A percentile compares a stretch with the other conserved stretches of the same genome.
phyloP scores from a whole-genome alignment of 371 early-diverging fungal genomes.

The Racocetra persica region DNA sequence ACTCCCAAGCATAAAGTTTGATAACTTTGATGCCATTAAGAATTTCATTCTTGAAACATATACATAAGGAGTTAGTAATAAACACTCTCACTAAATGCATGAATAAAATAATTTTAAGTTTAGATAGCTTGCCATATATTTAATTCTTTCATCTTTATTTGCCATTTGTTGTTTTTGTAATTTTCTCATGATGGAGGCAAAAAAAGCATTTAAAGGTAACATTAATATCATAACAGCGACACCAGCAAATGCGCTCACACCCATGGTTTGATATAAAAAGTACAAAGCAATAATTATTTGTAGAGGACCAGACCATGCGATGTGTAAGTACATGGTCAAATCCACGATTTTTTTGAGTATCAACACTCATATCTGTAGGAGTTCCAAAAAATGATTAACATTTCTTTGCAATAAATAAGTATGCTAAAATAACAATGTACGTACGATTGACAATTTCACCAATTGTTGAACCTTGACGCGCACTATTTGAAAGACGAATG shows the following conservation, averaged over 20 bases:
- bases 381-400: not conserved
- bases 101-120: constrained; percentile 32
- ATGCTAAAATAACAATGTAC: constrained; percentile 45
- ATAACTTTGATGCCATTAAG: constrained; percentile 93
- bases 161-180: constrained; percentile 89
- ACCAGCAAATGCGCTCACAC: constrained; percentile 88
- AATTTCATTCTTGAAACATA: constrained; percentile 80
- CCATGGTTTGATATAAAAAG: constrained; percentile 85
- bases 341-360: constrained; percentile 82
- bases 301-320: constrained; percentile 91
- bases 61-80: not conserved
- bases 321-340: constrained; percentile 76
- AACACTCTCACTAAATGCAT: not conserved
- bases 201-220: constrained; percentile 73
- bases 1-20: constrained; percentile 86
- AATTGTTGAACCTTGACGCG: constrained; percentile 81
- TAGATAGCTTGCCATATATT: constrained; percentile 69
- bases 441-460: constrained; percentile 88
- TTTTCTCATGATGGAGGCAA: constrained; percentile 69
- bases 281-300: constrained; percentile 84
- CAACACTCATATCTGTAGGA: constrained; percentile 75
- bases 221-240: constrained; percentile 82
- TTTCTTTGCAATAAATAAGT: not conserved
- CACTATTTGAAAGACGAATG: constrained; percentile 77
- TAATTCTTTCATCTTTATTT: constrained; percentile 89